Evolutionary conservation across 345 rosid species (phyloP), one percentile per base, ranked within the genome.

Genomic region (Linum lewisii): DNA sequence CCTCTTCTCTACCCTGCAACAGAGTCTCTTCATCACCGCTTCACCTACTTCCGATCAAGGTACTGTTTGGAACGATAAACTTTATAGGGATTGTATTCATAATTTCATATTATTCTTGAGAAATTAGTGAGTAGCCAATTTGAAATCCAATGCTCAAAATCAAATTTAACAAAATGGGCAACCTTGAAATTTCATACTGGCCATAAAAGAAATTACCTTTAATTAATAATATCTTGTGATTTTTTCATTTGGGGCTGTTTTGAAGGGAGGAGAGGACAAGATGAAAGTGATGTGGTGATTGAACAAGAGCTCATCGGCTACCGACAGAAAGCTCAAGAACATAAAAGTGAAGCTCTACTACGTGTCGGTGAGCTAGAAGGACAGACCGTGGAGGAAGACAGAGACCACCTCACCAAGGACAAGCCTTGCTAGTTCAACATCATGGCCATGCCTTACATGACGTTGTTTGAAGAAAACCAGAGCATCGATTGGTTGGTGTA

Each of bases 371-470:
- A 89, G 97, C 80, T 95, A 84, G 62, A 68, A 49, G 52, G 89
- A 89, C 59, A 79, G 97, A 21, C 77, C 86, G 2, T 84, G 97
- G 97, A 75, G 97, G 47, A 89, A 74, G 58, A 81, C 89, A 0
- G 61, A 6, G 29, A 89, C 62, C 25, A 67, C 24, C 63, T 86
- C 9, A 13, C 19, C 44, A 86, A 75, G 67, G 95, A 89, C 80
- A 86, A 64, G 75, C 86, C 86, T 7, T 86, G 97, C 72, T 80
- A 60, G 63, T 22, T 69, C 57, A 65, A 63, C 23, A 77, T 86
- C 23, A 78, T 57, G 2, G 20, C 75, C 3, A 67, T 36, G 45
- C 86, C 85, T 4, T 78, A 81, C 70, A 53, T 25, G 25, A 9
- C 71, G 13, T 16, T 59, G 52, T n/a, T 8, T 8, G 34, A 0